Conservation (phyloP, 2,329 filamentous ascomycete species). For the Didymella pomorum region DNA sequence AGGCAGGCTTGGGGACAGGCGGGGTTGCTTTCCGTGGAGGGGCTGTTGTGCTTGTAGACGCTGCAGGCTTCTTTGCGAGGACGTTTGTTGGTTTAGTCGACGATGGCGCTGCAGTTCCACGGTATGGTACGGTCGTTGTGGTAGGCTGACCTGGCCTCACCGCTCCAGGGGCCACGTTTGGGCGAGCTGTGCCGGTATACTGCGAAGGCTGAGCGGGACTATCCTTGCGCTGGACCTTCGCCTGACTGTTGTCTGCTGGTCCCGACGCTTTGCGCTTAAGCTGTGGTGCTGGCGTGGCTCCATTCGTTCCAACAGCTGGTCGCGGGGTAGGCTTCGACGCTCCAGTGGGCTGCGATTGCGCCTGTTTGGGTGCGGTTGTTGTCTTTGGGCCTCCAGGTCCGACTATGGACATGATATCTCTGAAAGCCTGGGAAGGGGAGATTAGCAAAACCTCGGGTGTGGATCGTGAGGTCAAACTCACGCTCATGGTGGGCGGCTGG, state of each 20-base stretch:
- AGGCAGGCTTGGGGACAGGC: slow-evolving; percentile 31
- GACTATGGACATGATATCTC: slow-evolving; percentile 51
- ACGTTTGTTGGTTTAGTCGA: slow-evolving; percentile 35
- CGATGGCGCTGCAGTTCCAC: slow-evolving; percentile 47
- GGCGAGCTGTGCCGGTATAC: slow-evolving; percentile 37
- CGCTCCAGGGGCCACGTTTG: slow-evolving; percentile 33
- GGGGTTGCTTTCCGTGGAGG: slow-evolving; percentile 32
- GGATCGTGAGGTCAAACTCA: slow-evolving; percentile 35
- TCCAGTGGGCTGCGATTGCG: slow-evolving; percentile 32
- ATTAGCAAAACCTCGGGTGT: slow-evolving; percentile 29
- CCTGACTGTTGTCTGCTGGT: slow-evolving; percentile 39
- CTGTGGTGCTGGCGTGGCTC: slow-evolving; percentile 46
- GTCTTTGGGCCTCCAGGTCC: slow-evolving; percentile 41
- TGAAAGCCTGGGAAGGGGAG: slow-evolving; percentile 37
- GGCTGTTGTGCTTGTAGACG: slow-evolving; percentile 26
- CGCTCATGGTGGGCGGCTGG: slow-evolving; percentile 49
- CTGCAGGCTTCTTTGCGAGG: slow-evolving; percentile 36
- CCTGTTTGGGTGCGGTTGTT: slow-evolving; percentile 36
- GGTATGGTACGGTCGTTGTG: slow-evolving; percentile 44
- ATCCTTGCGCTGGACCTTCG: slow-evolving; percentile 48
- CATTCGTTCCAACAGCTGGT: slow-evolving; percentile 37
- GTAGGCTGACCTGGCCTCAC: slow-evolving; percentile 35
- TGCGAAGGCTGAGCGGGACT: slow-evolving; percentile 33
- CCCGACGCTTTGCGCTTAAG: slow-evolving; percentile 53
- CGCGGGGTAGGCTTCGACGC: slow-evolving; percentile 47